These are phyloP conservation scores for Scedosporium dehoogii DNA, from an alignment of 2,329 filamentous ascomycete genomes.

Conservation along the genomic window DNA sequence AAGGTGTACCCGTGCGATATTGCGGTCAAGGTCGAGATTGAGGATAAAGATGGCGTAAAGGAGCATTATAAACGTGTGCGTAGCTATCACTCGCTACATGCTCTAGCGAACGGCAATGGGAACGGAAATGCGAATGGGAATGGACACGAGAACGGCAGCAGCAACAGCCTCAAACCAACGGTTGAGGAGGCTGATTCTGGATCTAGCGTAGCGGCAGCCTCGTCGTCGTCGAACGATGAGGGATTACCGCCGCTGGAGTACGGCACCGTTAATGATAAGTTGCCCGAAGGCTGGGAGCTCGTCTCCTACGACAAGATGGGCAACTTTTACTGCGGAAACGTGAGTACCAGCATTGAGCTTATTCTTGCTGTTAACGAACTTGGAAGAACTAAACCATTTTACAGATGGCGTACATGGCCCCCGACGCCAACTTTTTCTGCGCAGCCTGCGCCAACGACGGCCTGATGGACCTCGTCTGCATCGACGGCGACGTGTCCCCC, in stretches of 20 bases:
- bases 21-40: conserved; percentile 72
- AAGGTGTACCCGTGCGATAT: conserved; percentile 83
- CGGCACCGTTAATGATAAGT: conserved; percentile 66
- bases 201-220: conserved; percentile 11
- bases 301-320: conserved; percentile 68
- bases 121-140: conserved; percentile 14
- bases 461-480: conserved; percentile 71
- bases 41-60: conserved; percentile 64
- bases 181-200: conserved; percentile 5
- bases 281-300: conserved; percentile 70
- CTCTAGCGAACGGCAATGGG: conserved; percentile 8
- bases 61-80: conserved; percentile 53
- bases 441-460: conserved; percentile 76
- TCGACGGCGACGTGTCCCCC: conserved; percentile 65
- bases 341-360: conserved; percentile 23
- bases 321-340: conserved; percentile 90
- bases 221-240: conserved; percentile 20
- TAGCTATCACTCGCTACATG: conserved; percentile 5
- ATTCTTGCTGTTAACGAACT: not conserved
- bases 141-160: not conserved
- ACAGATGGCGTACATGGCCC: conserved; percentile 82
- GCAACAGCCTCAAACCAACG: conserved; percentile 11
- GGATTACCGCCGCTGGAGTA: conserved; percentile 67
- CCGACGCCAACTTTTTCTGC: conserved; percentile 79
- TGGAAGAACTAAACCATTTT: conserved; percentile 8